Base-by-base conservation (phyloP, 129 eudicot species). In the Centella asiatica region DNA sequence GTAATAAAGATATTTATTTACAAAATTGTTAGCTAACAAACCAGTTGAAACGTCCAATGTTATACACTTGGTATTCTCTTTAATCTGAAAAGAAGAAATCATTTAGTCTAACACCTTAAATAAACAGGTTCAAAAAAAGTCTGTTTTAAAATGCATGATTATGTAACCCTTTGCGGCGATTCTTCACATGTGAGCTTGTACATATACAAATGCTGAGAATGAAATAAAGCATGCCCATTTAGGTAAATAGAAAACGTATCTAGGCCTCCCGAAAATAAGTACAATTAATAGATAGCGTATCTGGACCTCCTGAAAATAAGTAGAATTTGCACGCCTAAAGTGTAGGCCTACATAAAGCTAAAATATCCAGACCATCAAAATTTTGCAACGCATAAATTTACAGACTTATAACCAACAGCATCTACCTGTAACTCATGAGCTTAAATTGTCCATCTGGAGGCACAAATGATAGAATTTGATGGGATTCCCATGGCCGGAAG, bases 371-470 rank as follows among this genome's bases (percentile, higher is more conserved):
- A 23, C 26, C 27, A 44, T 25, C 15, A 8, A 61, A 3, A 42
- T 24, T 29, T 27, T 4, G 5, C 5, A 44, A 26, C n/a, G 49
- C 9, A 48, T 46, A n/a, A 53, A 66, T 51, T 13, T 29, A 47
- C 42, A 48, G 31, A 36, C 57, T 27, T 17, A 18, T 56, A 47
- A 13, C 24, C 44, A 44, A 51, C 39, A 61, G 36, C 34, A 50
- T 61, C 44, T 29, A 92, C 99, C 99, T 87, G 95, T 92, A 92
- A 62, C 83, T 87, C 96, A 92, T 82, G 72, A 92, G 94, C 90
- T 92, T 92, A 72, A 92, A 92, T 17, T 79, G 80, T 51, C 99
- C 99, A 78, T 87, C 99, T 52, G 99, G 99, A 55, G 99, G 99
- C 51, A 92, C 98, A 82, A 92, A 92, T 8, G 95, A 87, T 56